Percentiles rank a stretch among this genome's conserved stretches.
phyloP scores from a whole-genome alignment of 2,329 filamentous ascomycete species.

The Blumeriella jaapii region DNA sequence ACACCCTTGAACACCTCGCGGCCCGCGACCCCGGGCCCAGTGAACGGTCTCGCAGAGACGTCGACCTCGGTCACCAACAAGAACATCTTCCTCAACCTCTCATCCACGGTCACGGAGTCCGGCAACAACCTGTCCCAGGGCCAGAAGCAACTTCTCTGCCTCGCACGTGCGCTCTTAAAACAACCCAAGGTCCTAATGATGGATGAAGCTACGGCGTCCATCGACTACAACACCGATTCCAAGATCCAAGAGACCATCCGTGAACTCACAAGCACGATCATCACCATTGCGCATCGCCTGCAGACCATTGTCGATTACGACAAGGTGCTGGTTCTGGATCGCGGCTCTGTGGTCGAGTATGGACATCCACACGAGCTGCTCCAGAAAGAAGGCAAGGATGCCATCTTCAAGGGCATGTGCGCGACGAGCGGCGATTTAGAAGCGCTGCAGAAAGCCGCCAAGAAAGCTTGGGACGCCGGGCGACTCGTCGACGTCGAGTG shows the following conservation, averaged over 20 bases:
- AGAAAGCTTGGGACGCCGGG: constrained; percentile 32
- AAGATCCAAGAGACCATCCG: constrained; percentile 96
- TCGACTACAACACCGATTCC: constrained; percentile 89
- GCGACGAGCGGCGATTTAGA: constrained; percentile 56
- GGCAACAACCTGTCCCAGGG: constrained; percentile 93
- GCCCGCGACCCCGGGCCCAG: constrained; percentile 15
- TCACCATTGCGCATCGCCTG: constrained; percentile 90
- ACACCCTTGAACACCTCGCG: constrained; percentile 27
- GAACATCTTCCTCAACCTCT: constrained; percentile 84
- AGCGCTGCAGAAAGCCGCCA: constrained; percentile 40
- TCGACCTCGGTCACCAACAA: constrained; percentile 60
- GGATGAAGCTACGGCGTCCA: constrained; percentile 96
- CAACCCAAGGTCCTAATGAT: constrained; percentile 89
- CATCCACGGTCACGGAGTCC: constrained; percentile 75
- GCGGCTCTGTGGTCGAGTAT: constrained; percentile 77
- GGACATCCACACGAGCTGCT: constrained; percentile 82
- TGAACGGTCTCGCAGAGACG: constrained; percentile 20
- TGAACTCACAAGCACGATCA: constrained; percentile 85
- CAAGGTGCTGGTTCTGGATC: constrained; percentile 89
- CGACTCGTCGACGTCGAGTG: constrained; percentile 30
- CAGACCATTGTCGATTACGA: constrained; percentile 98
- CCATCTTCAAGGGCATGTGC: constrained; percentile 53
- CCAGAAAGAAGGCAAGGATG: constrained; percentile 43
- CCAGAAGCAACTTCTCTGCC: constrained; percentile 85
- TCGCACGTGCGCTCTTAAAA: constrained; percentile 87